Base-by-base conservation (phyloP, 1,284 basidiomycete genomes). In the Ceratobasidium sp. region DNA sequence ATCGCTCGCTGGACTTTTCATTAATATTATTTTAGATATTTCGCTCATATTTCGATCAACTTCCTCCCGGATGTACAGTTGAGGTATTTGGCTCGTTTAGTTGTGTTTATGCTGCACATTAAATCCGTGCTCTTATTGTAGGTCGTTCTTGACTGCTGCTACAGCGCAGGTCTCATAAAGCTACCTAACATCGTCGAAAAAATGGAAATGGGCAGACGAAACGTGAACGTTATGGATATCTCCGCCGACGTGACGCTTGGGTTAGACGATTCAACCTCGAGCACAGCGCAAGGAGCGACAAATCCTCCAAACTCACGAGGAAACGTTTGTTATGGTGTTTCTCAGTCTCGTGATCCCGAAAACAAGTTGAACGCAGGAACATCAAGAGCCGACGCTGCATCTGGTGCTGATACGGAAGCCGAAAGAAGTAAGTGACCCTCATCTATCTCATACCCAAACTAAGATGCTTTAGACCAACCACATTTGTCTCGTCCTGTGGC, bases 111-210 rank as follows among this genome's bases (percentile, higher is more conserved):
- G 3, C 15, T 31, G 13, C 26, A 60, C 13, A 60, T 6, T 31
- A 39, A 42, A 1, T 1, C 20, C 35, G 2, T 17, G 28, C 23
- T 8, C 10, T 47, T 13, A 31, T 58, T n/a, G n/a, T 49, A 75
- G 71, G 49, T 75, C 1, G 28, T 75, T 31, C 35, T 75, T 7
- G 71, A 75, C 49, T 75, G 60, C 39, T 75, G 71, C 33, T 51
- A 75, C 35, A 75, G 71, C 35, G 61, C 58, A 28, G 71, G 71
- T 4, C 49, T 75, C 17, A 35, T 75, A 17, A 63, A 75, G 6
- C 35, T 65, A 11, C 47, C 45, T 37, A 39, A 75, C n/a, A 13
- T 75, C 5, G 53, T 75, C 33, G 37, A 53, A 20, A 31, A 54
- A 28, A 75, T 75, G 71, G 45, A 31, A 28, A 20, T 47, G 17